Percentiles rank a stretch among this genome's conserved stretches.
phyloP scores from a whole-genome alignment of 352 stramenopile genomes.

The Globisporangium middletonii region DNA sequence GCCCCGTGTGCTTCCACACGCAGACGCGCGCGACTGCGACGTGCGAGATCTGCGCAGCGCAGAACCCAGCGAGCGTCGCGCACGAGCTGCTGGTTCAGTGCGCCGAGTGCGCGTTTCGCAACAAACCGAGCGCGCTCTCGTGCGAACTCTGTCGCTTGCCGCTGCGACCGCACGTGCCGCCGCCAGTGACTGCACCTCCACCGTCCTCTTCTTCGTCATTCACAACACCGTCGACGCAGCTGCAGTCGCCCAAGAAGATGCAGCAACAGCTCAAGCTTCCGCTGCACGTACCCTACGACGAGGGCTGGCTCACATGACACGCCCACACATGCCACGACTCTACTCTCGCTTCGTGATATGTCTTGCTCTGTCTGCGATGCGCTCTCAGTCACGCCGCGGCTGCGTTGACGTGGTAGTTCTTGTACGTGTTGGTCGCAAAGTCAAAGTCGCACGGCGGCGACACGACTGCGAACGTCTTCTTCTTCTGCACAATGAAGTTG shows the following conservation, averaged over 20 bases:
- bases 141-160: slow-evolving; percentile 61
- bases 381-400: background rate
- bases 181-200: background rate
- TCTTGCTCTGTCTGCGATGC: background rate
- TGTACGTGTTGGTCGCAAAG: slow-evolving; percentile 73
- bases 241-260: slow-evolving; percentile 6
- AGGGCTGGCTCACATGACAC: slow-evolving; percentile 22
- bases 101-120: slow-evolving; percentile 57
- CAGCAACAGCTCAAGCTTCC: slow-evolving; percentile 11
- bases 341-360: background rate
- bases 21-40: slow-evolving; percentile 36
- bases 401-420: slow-evolving; percentile 45
- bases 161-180: slow-evolving; percentile 9
- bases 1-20: slow-evolving; percentile 63
- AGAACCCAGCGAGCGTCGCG: slow-evolving; percentile 52
- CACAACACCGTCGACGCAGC: background rate
- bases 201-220: background rate
- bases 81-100: slow-evolving; percentile 54
- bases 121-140: slow-evolving; percentile 28
- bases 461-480: slow-evolving; percentile 62
- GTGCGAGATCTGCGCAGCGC: slow-evolving; percentile 73
- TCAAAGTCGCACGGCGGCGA: slow-evolving; percentile 75
- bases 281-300: slow-evolving; percentile 22
- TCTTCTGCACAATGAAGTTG: slow-evolving; percentile 81
- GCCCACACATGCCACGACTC: background rate